Conservation (phyloP, 106 monocot genomes). For the Allium fistulosum region DNA sequence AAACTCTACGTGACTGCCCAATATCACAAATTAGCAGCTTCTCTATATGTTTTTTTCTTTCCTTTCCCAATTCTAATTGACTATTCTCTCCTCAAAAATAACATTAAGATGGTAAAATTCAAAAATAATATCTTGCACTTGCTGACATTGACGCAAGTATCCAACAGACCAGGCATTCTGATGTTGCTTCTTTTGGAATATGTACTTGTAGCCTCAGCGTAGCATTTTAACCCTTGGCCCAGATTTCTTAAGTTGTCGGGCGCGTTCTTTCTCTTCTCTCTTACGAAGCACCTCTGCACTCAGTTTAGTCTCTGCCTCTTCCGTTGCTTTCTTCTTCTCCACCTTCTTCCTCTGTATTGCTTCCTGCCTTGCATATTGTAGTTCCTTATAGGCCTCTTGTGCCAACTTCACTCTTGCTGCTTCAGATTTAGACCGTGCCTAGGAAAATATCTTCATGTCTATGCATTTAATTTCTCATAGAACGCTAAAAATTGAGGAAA, state of each 20-base stretch:
- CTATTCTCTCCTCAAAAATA: no score
- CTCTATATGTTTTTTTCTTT: no score
- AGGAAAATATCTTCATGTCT: neutral
- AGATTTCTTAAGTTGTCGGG: conserved; percentile 72
- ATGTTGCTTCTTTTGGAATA: no score
- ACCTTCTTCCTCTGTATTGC: conserved; percentile 67
- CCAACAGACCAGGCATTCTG: no score
- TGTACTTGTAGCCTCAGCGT: neutral
- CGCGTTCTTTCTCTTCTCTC: conserved; percentile 85
- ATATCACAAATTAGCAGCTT: no score
- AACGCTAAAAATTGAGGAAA: no score
- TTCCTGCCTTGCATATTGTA: conserved; percentile 65
- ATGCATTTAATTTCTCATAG: no score
- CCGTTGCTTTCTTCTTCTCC: conserved; percentile 58
- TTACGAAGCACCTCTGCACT: conserved; percentile 68
- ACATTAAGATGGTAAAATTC: no score
- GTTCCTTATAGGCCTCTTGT: conserved; percentile 72
- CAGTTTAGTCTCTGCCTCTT: conserved; percentile 74
- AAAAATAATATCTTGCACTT: no score
- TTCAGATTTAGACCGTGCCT: conserved; percentile 85
- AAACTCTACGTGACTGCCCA: no score
- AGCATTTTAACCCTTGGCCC: conserved; percentile 82
- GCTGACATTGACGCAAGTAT: no score
- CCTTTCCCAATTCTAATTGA: no score
- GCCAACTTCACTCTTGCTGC: conserved; percentile 65